Conservation (phyloP, 805 yeast species). For the Candida morakotiae region DNA sequence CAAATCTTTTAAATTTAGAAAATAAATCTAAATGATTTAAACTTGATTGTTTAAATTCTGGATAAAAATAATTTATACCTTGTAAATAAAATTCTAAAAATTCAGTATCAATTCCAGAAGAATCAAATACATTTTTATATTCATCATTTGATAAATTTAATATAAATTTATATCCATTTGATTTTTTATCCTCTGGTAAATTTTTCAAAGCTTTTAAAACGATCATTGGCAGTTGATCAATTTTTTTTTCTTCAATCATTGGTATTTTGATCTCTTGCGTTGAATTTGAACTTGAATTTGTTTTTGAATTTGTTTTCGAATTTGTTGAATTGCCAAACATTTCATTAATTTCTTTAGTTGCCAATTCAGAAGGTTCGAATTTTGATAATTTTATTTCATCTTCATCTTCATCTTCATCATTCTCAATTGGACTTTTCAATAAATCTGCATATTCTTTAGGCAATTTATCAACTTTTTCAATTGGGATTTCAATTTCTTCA, state of each 20-base stretch:
- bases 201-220: constrained; percentile 19
- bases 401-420: background rate
- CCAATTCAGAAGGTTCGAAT: background rate
- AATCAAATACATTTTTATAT: constrained; percentile 28
- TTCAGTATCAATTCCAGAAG: constrained; percentile 47
- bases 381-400: background rate
- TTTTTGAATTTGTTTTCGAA: no score
- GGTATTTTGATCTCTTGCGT: constrained; percentile 5
- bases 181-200: constrained; percentile 22
- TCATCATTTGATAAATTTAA: constrained; percentile 21
- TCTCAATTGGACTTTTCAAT: background rate
- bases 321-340: constrained; percentile 13
- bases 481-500: constrained; percentile 19
- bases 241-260: constrained; percentile 4
- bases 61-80: constrained; percentile 24
- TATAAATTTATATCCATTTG: constrained; percentile 33
- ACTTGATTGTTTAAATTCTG: constrained; percentile 15
- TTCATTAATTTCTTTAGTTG: constrained; percentile 13
- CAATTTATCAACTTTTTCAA: constrained; percentile 40
- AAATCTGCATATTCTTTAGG: constrained; percentile 30
- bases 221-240: constrained; percentile 18
- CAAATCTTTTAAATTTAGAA: constrained; percentile 31
- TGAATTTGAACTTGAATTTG: no score
- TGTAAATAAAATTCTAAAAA: constrained; percentile 46
- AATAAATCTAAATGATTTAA: constrained; percentile 20